A percentile compares a stretch with the other conserved stretches of the same genome.
phyloP scores from a whole-genome alignment of 176 grass and related monocot genomes.

The Melocanna baccifera region DNA sequence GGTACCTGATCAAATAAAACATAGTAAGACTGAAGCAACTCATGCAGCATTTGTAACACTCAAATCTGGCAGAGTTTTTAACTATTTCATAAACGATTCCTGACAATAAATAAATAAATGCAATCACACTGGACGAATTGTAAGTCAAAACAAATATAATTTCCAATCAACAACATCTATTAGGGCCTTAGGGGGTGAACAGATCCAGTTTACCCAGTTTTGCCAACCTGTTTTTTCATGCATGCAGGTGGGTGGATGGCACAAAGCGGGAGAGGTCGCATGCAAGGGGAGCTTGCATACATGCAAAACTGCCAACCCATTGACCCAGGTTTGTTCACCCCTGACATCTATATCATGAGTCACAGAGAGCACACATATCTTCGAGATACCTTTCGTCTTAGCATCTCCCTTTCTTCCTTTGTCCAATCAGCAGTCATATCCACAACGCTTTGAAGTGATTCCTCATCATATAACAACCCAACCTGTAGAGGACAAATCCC shows the following conservation, averaged over 20 bases:
- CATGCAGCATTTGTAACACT: neutral
- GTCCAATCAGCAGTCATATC: conserved; percentile 97
- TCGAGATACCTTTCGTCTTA: conserved; percentile 64
- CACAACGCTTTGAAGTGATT: conserved; percentile 75
- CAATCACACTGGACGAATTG: neutral
- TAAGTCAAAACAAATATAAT: neutral
- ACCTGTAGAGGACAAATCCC: conserved; percentile 48
- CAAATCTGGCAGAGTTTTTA: neutral
- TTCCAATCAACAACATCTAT: neutral
- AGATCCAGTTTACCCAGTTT: no score
- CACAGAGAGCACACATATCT: neutral
- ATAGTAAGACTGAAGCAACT: neutral
- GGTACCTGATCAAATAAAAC: conserved; percentile 59
- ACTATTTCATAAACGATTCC: neutral
- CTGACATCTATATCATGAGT: neutral
- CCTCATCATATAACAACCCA: conserved; percentile 84
- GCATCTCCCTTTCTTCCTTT: conserved; percentile 85
- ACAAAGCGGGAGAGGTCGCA: no score
- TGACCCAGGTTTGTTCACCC: no score
- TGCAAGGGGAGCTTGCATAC: no score
- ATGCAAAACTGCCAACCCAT: no score
- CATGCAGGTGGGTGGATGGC: no score
- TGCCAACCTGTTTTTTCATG: no score
- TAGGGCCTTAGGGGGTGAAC: no score
- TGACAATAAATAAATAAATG: neutral